Evolutionary conservation across 192 early-diverging fungal genomes (phyloP).

Genomic region (Gigaspora rosea): DNA sequence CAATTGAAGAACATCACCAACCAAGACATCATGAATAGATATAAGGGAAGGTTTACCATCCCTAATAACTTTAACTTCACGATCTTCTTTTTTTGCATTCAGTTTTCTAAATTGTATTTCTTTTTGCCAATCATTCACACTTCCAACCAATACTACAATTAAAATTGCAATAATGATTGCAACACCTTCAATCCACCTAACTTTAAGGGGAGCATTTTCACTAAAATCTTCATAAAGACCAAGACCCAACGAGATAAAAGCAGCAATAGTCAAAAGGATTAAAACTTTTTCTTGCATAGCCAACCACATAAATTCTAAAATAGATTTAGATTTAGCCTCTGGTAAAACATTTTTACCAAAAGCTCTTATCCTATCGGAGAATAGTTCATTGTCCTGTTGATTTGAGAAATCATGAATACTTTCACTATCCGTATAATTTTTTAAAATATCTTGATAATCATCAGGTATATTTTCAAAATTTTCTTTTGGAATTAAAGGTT

Average conservation of each 20-base stretch:
- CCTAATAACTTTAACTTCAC: constrained; percentile 57
- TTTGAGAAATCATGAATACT: not conserved
- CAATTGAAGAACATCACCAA: too few relatives aligned
- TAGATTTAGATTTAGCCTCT: constrained; percentile 63
- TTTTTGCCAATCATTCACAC: constrained; percentile 84
- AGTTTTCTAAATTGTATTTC: constrained; percentile 81
- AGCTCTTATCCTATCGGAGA: constrained; percentile 53
- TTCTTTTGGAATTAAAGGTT: not conserved
- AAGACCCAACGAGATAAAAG: constrained; percentile 74
- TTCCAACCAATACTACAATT: constrained; percentile 74
- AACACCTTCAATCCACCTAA: constrained; percentile 85
- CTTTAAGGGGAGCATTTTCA: constrained; percentile 49
- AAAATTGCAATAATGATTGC: constrained; percentile 79
- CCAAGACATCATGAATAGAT: too few relatives aligned
- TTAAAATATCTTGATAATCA: constrained; percentile 13
- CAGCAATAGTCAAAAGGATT: constrained; percentile 75
- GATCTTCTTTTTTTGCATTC: constrained; percentile 84
- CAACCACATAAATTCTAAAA: constrained; percentile 78
- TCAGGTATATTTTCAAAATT: not conserved
- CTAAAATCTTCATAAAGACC: constrained; percentile 81
- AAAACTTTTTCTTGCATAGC: constrained; percentile 82
- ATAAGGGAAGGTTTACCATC: too few relatives aligned
- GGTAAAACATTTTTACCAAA: constrained; percentile 78
- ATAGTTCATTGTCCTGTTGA: constrained; percentile 8
- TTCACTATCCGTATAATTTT: not conserved